A percentile compares a stretch with the other conserved stretches of the same genome.
Evolutionary conservation across 2,329 filamentous ascomycete species (phyloP).

Genomic region (Lecanicillium sp.): DNA sequence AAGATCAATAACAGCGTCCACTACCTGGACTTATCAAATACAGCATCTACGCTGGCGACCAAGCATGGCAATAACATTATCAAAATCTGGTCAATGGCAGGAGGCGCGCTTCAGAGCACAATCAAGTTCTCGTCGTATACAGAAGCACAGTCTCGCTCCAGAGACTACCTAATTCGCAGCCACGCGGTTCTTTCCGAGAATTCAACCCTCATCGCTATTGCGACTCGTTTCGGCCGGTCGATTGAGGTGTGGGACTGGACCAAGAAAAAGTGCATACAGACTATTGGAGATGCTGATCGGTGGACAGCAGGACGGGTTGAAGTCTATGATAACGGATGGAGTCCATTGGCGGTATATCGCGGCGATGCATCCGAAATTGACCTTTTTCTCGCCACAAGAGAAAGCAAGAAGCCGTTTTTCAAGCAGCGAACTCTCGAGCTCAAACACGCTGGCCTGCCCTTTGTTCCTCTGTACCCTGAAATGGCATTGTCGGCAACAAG

Average conservation of each 20-base stretch:
- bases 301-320: constrained; percentile 29
- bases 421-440: constrained; percentile 27
- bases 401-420: constrained; percentile 28
- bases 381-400: constrained; percentile 20
- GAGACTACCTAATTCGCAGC: constrained; percentile 34
- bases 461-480: constrained; percentile 29
- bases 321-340: constrained; percentile 23
- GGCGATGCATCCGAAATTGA: constrained; percentile 23
- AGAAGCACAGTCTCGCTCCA: constrained; percentile 26
- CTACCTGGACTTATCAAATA: constrained; percentile 27
- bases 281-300: constrained; percentile 26
- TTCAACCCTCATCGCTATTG: constrained; percentile 27
- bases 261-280: constrained; percentile 29
- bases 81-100: constrained; percentile 80
- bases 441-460: constrained; percentile 23
- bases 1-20: constrained; percentile 23
- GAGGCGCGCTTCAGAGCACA: constrained; percentile 60
- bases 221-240: constrained; percentile 29
- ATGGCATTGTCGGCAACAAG: constrained; percentile 30
- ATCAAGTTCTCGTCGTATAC: constrained; percentile 32
- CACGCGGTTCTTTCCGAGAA: constrained; percentile 32
- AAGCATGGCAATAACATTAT: constrained; percentile 59
- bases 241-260: constrained; percentile 32
- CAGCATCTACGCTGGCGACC: constrained; percentile 24
- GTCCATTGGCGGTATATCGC: constrained; percentile 26